Conservation (phyloP, 768 basidiomycete genomes). For the Boletus tylopilopsis region DNA sequence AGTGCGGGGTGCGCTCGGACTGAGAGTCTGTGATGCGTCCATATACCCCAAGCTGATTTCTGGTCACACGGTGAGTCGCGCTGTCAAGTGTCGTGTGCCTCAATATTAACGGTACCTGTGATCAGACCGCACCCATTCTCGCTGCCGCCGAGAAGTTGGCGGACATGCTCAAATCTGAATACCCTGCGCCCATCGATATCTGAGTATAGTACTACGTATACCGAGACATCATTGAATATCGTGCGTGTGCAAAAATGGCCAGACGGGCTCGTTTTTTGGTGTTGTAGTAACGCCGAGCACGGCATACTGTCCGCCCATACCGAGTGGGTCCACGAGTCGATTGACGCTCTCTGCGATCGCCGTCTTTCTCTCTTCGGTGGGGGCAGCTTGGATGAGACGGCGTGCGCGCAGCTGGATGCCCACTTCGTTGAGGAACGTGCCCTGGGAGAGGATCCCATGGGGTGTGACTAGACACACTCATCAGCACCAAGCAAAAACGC, state of each 20-base stretch:
- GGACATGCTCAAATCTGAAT: constrained; percentile 30
- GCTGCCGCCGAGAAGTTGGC: constrained; percentile 36
- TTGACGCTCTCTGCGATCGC: constrained; percentile 58
- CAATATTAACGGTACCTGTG: not conserved
- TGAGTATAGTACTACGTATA: not conserved
- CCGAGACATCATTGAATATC: no score
- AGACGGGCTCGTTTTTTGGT: constrained; percentile 17
- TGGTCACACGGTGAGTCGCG: constrained; percentile 41
- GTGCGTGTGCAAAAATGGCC: constrained; percentile 29
- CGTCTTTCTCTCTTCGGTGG: constrained; percentile 43
- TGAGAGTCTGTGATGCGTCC: constrained; percentile 47
- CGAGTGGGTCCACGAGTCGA: constrained; percentile 69
- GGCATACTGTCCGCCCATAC: constrained; percentile 89
- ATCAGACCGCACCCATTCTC: constrained; percentile 27
- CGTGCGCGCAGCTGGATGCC: constrained; percentile 68
- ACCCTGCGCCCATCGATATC: not conserved
- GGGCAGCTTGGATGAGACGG: constrained; percentile 50
- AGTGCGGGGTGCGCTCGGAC: constrained; percentile 40
- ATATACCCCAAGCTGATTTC: constrained; percentile 41
- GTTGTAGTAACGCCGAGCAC: constrained; percentile 55
- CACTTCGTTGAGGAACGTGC: constrained; percentile 72
- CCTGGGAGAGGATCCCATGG: constrained; percentile 75
- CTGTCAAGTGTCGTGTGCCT: not conserved
- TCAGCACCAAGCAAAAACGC: constrained; percentile 5
- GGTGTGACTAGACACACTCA: constrained; percentile 30